A percentile compares a stretch with the other conserved stretches of the same genome.
Evolutionary conservation across 177 flowering plant genomes (phyloP).

Genomic region (Vitis hybrid): DNA sequence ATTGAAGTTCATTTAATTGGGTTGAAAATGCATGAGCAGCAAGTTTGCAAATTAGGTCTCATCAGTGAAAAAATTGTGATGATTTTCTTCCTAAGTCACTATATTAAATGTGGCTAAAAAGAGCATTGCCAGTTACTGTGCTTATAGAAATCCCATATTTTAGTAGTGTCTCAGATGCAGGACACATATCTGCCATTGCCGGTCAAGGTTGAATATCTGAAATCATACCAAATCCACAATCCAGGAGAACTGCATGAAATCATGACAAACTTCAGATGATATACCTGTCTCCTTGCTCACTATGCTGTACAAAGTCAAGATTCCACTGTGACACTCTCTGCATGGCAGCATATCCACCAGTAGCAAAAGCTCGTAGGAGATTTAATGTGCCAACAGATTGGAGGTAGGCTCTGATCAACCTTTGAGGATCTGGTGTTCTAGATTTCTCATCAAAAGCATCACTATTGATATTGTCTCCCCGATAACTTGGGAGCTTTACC

Average conservation of each 20-base stretch:
- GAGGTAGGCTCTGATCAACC: constrained; percentile 48
- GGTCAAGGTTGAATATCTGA: too few relatives aligned
- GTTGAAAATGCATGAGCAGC: neutral
- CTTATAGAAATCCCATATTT: too few relatives aligned
- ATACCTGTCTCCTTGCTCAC: constrained; percentile 65
- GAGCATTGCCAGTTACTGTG: too few relatives aligned
- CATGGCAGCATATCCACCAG: constrained; percentile 67
- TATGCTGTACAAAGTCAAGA: constrained; percentile 49
- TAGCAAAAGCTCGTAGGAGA: constrained; percentile 59
- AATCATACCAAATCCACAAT: too few relatives aligned
- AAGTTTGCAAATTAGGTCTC: neutral
- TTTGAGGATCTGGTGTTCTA: constrained; percentile 56
- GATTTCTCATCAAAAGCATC: constrained; percentile 53
- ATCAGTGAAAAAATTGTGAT: neutral
- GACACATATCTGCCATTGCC: too few relatives aligned
- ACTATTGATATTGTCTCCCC: constrained; percentile 54
- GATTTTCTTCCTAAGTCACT: neutral
- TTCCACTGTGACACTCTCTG: constrained; percentile 66
- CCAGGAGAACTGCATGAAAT: too few relatives aligned
- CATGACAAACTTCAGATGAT: neutral
- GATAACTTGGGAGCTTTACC: constrained; percentile 54
- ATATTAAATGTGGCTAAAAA: neutral
- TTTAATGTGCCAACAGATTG: constrained; percentile 63
- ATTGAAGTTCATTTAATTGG: neutral
- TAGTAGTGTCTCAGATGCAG: too few relatives aligned